A percentile compares a stretch with the other conserved stretches of the same genome.
Evolutionary conservation across 1,284 basidiomycete genomes (phyloP).

Genomic region (Rhodotorula sp.): DNA sequence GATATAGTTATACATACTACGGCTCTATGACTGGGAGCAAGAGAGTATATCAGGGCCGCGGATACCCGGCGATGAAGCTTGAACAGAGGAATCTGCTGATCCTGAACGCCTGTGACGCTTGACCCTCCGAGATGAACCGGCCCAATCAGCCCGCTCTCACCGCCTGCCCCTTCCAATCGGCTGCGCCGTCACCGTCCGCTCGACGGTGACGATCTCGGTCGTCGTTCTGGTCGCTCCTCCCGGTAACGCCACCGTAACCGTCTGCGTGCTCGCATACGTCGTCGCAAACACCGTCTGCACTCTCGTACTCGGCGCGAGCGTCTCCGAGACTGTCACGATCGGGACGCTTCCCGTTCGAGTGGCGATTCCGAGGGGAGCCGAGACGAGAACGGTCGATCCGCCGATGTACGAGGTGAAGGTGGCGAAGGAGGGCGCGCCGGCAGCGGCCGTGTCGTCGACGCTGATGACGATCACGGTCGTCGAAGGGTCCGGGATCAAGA

Average conservation of each 20-base stretch:
- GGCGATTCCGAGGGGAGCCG: background rate
- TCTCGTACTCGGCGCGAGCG: slow-evolving; percentile 2
- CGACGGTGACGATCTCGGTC: slow-evolving; percentile 13
- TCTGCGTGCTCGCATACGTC: slow-evolving; percentile 24
- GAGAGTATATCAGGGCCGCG: too few relatives aligned
- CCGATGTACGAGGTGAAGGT: slow-evolving; percentile 7
- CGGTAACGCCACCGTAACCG: slow-evolving; percentile 16
- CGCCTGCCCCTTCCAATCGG: background rate
- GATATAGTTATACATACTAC: too few relatives aligned
- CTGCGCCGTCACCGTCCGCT: slow-evolving; percentile 13
- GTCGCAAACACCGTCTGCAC: slow-evolving; percentile 21
- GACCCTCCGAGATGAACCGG: background rate
- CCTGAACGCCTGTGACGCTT: background rate
- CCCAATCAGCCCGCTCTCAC: background rate
- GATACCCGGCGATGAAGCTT: too few relatives aligned
- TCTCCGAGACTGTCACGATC: slow-evolving; percentile 16
- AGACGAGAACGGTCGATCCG: slow-evolving; percentile 24
- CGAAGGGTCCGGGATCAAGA: slow-evolving; percentile 8
- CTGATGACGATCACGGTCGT: slow-evolving; percentile 9
- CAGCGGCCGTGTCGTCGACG: background rate
- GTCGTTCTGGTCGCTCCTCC: slow-evolving; percentile 13
- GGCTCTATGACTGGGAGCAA: too few relatives aligned
- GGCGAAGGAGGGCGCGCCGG: background rate
- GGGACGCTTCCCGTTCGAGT: background rate
- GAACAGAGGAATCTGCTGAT: background rate